Percentiles rank a stretch among this genome's conserved stretches.
phyloP scores from a whole-genome alignment of 1,139 yeast species.

The Taphrina pruni region DNA sequence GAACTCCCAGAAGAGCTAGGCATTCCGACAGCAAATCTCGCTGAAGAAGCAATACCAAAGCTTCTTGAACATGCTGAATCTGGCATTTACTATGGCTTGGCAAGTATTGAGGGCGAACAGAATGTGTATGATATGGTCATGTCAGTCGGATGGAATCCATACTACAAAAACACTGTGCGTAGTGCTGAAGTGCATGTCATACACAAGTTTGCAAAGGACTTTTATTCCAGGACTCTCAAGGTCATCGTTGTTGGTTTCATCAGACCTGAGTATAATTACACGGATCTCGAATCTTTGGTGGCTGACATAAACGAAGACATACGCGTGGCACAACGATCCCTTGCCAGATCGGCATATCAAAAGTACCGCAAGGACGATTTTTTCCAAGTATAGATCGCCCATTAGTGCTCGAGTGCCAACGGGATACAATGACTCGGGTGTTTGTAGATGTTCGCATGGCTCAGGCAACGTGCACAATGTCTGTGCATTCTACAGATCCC shows the following conservation, averaged over 20 bases:
- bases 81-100: conserved; percentile 93
- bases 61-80: conserved; percentile 57
- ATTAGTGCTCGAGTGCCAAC: no score
- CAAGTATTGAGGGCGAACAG: conserved; percentile 54
- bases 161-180: conserved; percentile 74
- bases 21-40: conserved; percentile 61
- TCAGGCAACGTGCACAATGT: background rate
- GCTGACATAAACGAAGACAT: conserved; percentile 85
- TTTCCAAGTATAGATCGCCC: conserved; percentile 1
- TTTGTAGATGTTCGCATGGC: background rate
- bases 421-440: no score
- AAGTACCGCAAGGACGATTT: conserved; percentile 37
- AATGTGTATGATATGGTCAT: conserved; percentile 83
- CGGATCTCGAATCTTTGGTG: conserved; percentile 73
- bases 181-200: conserved; percentile 86
- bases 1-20: conserved; percentile 48
- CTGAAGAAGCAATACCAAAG: conserved; percentile 53
- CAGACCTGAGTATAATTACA: conserved; percentile 87
- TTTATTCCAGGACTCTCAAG: conserved; percentile 80
- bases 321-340: conserved; percentile 63
- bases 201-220: conserved; percentile 68
- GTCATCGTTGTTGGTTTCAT: conserved; percentile 83
- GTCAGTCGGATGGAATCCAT: conserved; percentile 97
- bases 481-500: background rate
- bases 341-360: conserved; percentile 48